Evolutionary conservation across 2,329 filamentous ascomycete genomes (phyloP).

Genomic region (Colletotrichum melonis): DNA sequence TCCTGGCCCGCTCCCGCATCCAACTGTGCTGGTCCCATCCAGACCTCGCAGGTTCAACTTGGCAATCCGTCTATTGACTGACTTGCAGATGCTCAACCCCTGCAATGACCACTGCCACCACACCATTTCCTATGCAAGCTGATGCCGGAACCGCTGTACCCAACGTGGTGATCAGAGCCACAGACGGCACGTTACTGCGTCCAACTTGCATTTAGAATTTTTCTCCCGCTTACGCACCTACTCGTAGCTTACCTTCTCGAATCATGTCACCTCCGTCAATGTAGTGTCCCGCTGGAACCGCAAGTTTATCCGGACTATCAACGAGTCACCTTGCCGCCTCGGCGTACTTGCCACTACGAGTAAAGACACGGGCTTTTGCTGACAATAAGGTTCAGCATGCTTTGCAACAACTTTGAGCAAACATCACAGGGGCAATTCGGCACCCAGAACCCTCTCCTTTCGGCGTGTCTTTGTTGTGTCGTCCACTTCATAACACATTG

Average conservation of each 20-base stretch:
- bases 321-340: background rate
- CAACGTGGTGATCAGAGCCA: background rate
- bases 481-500: background rate
- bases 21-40: conserved; percentile 31
- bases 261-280: background rate
- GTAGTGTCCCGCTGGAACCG: background rate
- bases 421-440: no score
- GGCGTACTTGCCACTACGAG: background rate
- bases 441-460: background rate
- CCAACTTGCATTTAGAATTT: background rate
- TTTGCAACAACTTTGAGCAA: background rate
- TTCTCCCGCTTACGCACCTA: background rate
- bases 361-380: background rate
- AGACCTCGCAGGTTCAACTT: conserved; percentile 22
- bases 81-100: conserved; percentile 29
- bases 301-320: background rate
- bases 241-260: background rate
- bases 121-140: conserved; percentile 29
- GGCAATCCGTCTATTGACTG: conserved; percentile 33
- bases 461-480: background rate
- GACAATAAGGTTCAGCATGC: background rate
- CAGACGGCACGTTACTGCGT: conserved; percentile 12
- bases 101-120: conserved; percentile 33
- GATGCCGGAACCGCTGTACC: conserved; percentile 13
- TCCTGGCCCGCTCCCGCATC: conserved; percentile 3